A percentile compares a stretch with the other conserved stretches of the same genome.
These are phyloP conservation scores for Peronosclerospora sorghi DNA, from an alignment of 352 stramenopile species.

Conservation along the genomic window DNA sequence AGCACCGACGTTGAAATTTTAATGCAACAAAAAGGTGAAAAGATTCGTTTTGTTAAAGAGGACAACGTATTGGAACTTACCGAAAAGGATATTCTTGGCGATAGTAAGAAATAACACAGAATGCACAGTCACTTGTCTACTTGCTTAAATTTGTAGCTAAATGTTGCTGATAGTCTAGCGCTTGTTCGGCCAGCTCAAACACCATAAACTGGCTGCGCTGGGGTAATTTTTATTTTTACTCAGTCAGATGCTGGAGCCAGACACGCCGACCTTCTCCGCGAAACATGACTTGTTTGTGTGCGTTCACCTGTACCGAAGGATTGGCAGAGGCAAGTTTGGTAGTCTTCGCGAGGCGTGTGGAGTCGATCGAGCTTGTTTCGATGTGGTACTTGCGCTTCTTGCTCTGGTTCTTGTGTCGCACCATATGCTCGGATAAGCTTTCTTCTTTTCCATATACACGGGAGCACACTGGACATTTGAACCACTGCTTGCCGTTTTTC, in stretches of 20 bases:
- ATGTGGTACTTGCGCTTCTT: conserved; percentile 83
- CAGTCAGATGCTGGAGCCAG: conserved; percentile 66
- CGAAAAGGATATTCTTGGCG: conserved; percentile 55
- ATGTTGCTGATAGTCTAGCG: conserved; percentile 5
- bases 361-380: conserved; percentile 69
- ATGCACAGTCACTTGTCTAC: conserved; percentile 5
- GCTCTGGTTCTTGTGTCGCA: conserved; percentile 75
- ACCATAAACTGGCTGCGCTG: background rate
- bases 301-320: conserved; percentile 82
- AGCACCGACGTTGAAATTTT: conserved; percentile 83
- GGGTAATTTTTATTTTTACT: conserved; percentile 17
- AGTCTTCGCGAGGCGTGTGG: conserved; percentile 65
- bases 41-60: conserved; percentile 55
- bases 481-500: conserved; percentile 76
- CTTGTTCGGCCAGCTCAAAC: background rate
- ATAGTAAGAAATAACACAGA: conserved; percentile 12
- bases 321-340: conserved; percentile 76
- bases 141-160: conserved; percentile 8
- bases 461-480: conserved; percentile 73
- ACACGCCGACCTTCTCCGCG: conserved; percentile 52
- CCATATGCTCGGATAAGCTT: conserved; percentile 66
- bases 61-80: conserved; percentile 81
- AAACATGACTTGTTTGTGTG: conserved; percentile 80
- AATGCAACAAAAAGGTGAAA: conserved; percentile 60
- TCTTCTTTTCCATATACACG: conserved; percentile 74